These are phyloP conservation scores for Tuber borchii DNA, from an alignment of 495 filamentous ascomycete species.

Conservation along the genomic window DNA sequence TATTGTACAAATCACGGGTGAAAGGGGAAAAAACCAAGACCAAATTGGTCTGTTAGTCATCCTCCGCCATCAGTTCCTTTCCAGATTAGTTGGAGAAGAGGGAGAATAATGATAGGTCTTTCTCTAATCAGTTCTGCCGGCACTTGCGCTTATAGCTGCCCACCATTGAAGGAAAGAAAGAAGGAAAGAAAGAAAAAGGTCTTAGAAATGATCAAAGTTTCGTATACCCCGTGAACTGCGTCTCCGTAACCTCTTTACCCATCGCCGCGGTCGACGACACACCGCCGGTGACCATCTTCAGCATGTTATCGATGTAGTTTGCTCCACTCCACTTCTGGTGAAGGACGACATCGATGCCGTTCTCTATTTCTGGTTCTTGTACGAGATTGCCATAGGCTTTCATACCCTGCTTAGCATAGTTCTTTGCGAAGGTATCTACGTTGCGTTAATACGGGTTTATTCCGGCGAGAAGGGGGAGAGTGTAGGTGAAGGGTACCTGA, in stretches of 20 bases:
- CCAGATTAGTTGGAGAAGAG: neutral
- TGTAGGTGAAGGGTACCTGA: constrained; percentile 41
- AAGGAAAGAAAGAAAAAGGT: neutral
- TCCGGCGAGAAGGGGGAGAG: neutral
- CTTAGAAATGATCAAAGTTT: constrained; percentile 13
- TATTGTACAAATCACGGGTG: neutral
- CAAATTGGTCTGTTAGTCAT: neutral
- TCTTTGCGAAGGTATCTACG: constrained; percentile 70
- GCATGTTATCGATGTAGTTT: constrained; percentile 83
- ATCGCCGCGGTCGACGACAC: constrained; percentile 87
- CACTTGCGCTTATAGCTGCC: neutral
- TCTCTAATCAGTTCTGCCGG: neutral
- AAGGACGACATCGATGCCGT: constrained; percentile 84
- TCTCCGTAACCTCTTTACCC: constrained; percentile 96
- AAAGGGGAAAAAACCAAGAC: neutral
- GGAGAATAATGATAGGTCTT: neutral
- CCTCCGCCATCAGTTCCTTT: neutral
- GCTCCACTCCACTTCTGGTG: constrained; percentile 99
- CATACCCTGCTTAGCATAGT: constrained; percentile 79
- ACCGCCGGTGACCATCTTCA: constrained; percentile 96
- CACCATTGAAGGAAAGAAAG: neutral
- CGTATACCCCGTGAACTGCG: constrained; percentile 67
- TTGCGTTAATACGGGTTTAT: neutral
- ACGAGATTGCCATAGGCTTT: constrained; percentile 92
- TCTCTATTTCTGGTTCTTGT: constrained; percentile 94